Percentiles rank a stretch among this genome's conserved stretches.
Evolutionary conservation across 2,329 filamentous ascomycete genomes (phyloP).

Genomic region (Aspergillus floridensis): DNA sequence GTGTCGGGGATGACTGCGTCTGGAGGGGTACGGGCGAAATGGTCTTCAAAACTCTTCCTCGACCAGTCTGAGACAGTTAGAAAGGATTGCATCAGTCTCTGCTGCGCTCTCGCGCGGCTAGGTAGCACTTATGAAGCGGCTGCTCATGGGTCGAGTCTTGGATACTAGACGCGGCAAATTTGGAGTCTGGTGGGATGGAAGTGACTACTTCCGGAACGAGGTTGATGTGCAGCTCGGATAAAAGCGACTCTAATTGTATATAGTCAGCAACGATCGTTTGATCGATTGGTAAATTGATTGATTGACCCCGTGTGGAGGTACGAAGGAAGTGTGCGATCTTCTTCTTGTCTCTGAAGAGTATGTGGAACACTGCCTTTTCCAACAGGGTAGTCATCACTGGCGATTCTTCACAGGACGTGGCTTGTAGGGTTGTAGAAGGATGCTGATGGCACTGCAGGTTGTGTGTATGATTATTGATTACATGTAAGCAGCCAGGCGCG

Average conservation of each 20-base stretch:
- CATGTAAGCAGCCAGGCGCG: too few relatives aligned
- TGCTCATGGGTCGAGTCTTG: conserved; percentile 1
- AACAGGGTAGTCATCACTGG: not conserved
- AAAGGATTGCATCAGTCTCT: not conserved
- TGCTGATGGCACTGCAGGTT: too few relatives aligned
- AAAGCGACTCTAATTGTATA: not conserved
- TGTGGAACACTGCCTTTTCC: not conserved
- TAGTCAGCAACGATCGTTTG: too few relatives aligned
- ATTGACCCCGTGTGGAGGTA: not conserved
- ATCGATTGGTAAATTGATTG: not conserved
- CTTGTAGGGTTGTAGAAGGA: too few relatives aligned
- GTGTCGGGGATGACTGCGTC: not conserved
- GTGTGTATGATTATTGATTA: too few relatives aligned
- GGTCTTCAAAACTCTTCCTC: not conserved
- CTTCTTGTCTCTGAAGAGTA: not conserved
- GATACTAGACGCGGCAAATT: not conserved
- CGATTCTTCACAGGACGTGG: too few relatives aligned
- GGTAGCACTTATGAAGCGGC: not conserved
- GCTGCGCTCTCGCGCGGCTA: not conserved
- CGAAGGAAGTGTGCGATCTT: not conserved
- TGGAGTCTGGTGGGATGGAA: not conserved
- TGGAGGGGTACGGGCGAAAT: not conserved
- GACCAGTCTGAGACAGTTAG: not conserved
- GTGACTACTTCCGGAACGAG: not conserved
- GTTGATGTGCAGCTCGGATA: not conserved